Percentiles rank a stretch among this genome's conserved stretches.
Conservation (phyloP, 192 early-diverging fungal genomes). For the Geranomyces michiganensis region DNA sequence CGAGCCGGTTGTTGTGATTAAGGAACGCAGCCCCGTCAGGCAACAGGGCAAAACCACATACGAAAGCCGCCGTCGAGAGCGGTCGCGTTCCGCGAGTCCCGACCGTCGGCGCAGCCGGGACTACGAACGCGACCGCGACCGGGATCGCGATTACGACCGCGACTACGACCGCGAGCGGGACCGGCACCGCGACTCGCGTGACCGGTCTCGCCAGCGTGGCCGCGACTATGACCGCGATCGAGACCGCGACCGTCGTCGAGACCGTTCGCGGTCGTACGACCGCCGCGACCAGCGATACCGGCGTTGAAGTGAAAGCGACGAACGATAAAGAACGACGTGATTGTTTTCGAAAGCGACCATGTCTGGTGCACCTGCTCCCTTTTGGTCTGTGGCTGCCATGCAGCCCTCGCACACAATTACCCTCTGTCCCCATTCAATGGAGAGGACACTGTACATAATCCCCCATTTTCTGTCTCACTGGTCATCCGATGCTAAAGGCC, state of each 20-base stretch:
- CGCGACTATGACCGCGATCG: slow-evolving; percentile 18
- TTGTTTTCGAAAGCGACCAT: no score
- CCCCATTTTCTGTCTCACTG: no score
- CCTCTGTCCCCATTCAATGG: no score
- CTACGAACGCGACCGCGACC: neutral
- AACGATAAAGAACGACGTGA: no score
- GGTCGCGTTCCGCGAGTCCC: neutral
- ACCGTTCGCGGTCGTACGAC: neutral
- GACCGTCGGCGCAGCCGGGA: slow-evolving; percentile 15
- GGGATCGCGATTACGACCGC: slow-evolving; percentile 13
- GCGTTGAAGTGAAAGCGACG: neutral
- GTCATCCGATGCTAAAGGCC: no score
- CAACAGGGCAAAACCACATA: neutral
- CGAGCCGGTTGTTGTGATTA: neutral
- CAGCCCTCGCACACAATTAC: no score
- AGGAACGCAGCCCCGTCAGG: slow-evolving; percentile 8
- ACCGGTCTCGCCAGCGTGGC: neutral
- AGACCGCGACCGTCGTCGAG: slow-evolving; percentile 24
- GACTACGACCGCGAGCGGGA: slow-evolving; percentile 16
- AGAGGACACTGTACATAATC: no score
- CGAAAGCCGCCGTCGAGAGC: neutral
- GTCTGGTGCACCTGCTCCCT: no score
- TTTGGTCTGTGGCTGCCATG: no score
- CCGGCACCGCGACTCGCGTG: slow-evolving; percentile 17
- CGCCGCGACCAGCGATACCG: neutral